These are phyloP conservation scores for Endoconidiophora laricicola DNA, from an alignment of 2,329 filamentous ascomycete species.

Conservation along the genomic window DNA sequence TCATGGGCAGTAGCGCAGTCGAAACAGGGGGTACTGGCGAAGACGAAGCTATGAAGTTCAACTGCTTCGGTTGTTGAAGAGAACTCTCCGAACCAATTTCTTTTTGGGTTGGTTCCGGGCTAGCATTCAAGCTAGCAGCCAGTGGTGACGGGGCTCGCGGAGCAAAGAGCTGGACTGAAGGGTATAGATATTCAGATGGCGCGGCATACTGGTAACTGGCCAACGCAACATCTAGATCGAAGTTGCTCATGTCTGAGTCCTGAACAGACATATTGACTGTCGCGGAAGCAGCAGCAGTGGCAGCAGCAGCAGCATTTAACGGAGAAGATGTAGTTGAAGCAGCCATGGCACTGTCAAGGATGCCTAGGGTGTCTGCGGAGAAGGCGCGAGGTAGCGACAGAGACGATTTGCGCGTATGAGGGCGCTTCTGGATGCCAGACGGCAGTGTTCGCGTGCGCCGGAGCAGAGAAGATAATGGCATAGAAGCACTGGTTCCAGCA, in stretches of 20 bases:
- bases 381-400: not conserved
- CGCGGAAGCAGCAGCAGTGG: not conserved
- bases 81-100: not conserved
- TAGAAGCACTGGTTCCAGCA: constrained; percentile 21
- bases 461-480: constrained; percentile 17
- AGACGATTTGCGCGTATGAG: not conserved
- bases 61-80: not conserved
- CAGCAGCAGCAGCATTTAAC: not conserved
- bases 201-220: not conserved
- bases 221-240: not conserved
- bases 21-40: not conserved
- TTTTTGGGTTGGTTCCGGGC: not conserved
- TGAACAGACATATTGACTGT: not conserved
- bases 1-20: constrained; percentile 14
- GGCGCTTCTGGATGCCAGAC: constrained; percentile 6
- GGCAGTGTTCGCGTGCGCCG: constrained; percentile 15
- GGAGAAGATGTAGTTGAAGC: not conserved
- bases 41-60: not conserved
- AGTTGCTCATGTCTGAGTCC: not conserved
- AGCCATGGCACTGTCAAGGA: not conserved
- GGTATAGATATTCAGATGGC: constrained; percentile 1
- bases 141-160: constrained; percentile 31
- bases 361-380: not conserved
- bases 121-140: constrained; percentile 15
- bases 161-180: constrained; percentile 10